These are phyloP conservation scores for Leptographium wingfieldii DNA, from an alignment of 2,329 filamentous ascomycete species.

Conservation along the genomic window DNA sequence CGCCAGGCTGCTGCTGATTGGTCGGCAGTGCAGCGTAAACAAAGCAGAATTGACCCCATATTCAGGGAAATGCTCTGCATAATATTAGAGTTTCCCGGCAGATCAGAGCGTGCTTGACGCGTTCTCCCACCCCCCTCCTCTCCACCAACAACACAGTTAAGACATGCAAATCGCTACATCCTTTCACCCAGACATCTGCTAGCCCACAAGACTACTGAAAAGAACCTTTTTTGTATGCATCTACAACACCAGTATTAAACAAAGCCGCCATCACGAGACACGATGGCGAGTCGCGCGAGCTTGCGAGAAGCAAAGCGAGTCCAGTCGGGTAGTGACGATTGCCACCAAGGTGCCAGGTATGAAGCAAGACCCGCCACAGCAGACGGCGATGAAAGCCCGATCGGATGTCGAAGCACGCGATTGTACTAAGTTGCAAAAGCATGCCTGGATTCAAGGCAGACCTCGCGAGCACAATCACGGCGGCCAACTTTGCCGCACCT, in stretches of 20 bases:
- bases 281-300: neutral
- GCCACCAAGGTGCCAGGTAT: no score
- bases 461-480: slow-evolving; percentile 6
- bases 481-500: slow-evolving; percentile 15
- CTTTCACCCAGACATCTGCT: neutral
- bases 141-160: neutral
- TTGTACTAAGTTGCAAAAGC: neutral
- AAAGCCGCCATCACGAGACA: neutral
- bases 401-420: neutral
- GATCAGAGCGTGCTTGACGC: neutral
- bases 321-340: neutral
- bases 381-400: neutral
- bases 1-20: neutral
- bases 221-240: neutral
- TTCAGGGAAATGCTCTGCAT: neutral
- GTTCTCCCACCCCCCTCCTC: neutral
- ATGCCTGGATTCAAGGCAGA: neutral
- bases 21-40: neutral
- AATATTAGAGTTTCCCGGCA: neutral
- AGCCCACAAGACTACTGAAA: neutral
- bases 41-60: neutral
- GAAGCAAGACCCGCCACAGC: neutral
- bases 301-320: neutral
- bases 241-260: neutral
- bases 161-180: neutral